These are phyloP conservation scores for Lentinula sp. DNA, from an alignment of 768 basidiomycete species.

Conservation along the genomic window DNA sequence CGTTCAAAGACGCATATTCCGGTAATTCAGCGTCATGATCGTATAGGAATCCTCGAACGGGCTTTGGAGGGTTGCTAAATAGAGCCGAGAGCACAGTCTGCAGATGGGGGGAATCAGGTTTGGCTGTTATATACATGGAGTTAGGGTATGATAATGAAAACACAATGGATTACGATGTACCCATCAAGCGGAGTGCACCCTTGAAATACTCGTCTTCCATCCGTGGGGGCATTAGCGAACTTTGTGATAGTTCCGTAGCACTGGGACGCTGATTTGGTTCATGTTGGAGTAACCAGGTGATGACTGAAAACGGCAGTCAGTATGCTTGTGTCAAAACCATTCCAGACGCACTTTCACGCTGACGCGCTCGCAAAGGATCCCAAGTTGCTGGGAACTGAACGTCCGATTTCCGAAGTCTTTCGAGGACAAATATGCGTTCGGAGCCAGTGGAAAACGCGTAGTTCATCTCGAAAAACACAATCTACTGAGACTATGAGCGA, in stretches of 20 bases:
- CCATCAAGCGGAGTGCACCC: slow-evolving; percentile 70
- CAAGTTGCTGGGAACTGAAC: slow-evolving; percentile 77
- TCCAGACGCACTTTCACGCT: slow-evolving; percentile 58
- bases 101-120: slow-evolving; percentile 77
- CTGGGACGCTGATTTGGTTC: slow-evolving; percentile 73
- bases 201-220: slow-evolving; percentile 86
- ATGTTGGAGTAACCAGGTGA: slow-evolving; percentile 76
- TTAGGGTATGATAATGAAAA: neutral
- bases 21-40: slow-evolving; percentile 59
- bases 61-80: slow-evolving; percentile 67
- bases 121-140: slow-evolving; percentile 35
- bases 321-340: neutral
- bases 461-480: slow-evolving; percentile 98
- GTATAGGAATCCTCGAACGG: slow-evolving; percentile 65
- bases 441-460: slow-evolving; percentile 74
- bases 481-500: slow-evolving; percentile 33
- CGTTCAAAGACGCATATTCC: slow-evolving; percentile 65
- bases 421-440: slow-evolving; percentile 81
- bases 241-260: slow-evolving; percentile 80
- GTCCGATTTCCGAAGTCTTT: slow-evolving; percentile 64
- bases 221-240: slow-evolving; percentile 65
- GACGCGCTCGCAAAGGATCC: slow-evolving; percentile 53
- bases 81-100: slow-evolving; percentile 72
- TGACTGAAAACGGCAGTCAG: slow-evolving; percentile 41
- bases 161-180: slow-evolving; percentile 28